A percentile compares a stretch with the other conserved stretches of the same genome.
These are phyloP conservation scores for Amanita phalloides DNA, from an alignment of 768 basidiomycete genomes.

Conservation along the genomic window DNA sequence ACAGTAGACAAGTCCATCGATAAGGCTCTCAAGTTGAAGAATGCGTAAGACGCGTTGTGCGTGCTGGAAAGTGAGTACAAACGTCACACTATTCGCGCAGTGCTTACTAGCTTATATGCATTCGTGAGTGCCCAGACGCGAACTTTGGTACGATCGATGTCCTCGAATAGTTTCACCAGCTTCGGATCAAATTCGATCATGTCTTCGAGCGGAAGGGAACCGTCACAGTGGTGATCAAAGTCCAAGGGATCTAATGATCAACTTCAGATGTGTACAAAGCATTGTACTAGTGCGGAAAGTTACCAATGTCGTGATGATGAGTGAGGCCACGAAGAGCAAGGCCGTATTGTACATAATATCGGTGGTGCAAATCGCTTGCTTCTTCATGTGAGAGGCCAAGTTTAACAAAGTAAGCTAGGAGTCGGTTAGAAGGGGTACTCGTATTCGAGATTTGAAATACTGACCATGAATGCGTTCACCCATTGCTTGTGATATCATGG, in stretches of 20 bases:
- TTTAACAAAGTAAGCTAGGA: conserved; percentile 59
- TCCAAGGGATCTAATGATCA: conserved; percentile 53
- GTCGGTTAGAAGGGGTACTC: not conserved
- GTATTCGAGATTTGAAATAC: not conserved
- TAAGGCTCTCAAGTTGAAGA: conserved; percentile 56
- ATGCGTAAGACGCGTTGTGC: conserved; percentile 72
- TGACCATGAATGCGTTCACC: conserved; percentile 66
- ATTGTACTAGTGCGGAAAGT: conserved; percentile 9
- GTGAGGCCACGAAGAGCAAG: conserved; percentile 73
- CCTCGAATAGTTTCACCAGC: conserved; percentile 58
- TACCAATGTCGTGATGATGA: conserved; percentile 69
- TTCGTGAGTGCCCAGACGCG: conserved; percentile 86
- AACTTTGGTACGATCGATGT: conserved; percentile 67
- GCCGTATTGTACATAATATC: conserved; percentile 75
- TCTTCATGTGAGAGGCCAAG: conserved; percentile 60
- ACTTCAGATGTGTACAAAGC: not conserved
- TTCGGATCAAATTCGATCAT: conserved; percentile 58
- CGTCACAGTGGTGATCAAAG: conserved; percentile 79
- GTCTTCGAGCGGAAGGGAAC: conserved; percentile 70
- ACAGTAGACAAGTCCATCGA: conserved; percentile 72
- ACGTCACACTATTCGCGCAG: not conserved
- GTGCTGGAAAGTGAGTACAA: conserved; percentile 40
- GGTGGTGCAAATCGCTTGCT: conserved; percentile 56
- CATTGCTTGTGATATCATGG: conserved; percentile 72
- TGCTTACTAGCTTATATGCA: conserved; percentile 60